These are phyloP conservation scores for Hortiboletus campestris DNA, from an alignment of 768 basidiomycete species.

Conservation along the genomic window DNA sequence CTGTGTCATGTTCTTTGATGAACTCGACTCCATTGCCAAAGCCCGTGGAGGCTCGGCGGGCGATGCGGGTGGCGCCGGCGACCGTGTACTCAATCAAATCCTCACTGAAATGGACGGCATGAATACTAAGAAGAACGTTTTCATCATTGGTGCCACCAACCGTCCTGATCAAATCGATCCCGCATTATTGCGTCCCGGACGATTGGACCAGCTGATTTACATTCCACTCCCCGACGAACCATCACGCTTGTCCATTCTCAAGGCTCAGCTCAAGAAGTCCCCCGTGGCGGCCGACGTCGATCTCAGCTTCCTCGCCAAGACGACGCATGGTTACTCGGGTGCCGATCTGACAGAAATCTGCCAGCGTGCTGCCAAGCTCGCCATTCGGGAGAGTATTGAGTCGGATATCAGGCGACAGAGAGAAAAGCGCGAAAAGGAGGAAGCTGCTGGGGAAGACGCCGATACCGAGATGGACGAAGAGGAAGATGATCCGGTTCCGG, in stretches of 20 bases:
- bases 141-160: conserved; percentile 97
- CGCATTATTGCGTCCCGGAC: conserved; percentile 92
- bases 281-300: conserved; percentile 84
- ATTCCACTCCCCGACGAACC: conserved; percentile 96
- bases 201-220: conserved; percentile 98
- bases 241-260: conserved; percentile 88
- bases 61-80: conserved; percentile 94
- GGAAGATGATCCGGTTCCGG: conserved; percentile 86
- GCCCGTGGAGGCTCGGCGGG: conserved; percentile 82
- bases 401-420: conserved; percentile 78
- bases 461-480: conserved; percentile 72
- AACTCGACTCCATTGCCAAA: conserved; percentile 98
- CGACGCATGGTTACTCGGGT: conserved; percentile 97
- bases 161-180: conserved; percentile 94
- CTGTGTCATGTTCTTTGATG: conserved; percentile 99
- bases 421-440: conserved; percentile 80
- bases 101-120: conserved; percentile 99
- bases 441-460: conserved; percentile 56
- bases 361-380: conserved; percentile 95
- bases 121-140: conserved; percentile 99
- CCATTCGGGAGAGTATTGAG: conserved; percentile 94
- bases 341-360: conserved; percentile 99
- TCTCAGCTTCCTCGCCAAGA: conserved; percentile 82
- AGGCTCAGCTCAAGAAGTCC: conserved; percentile 87
- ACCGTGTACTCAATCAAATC: conserved; percentile 96